Conservation (phyloP, 179 eudicot species). For the Spergularia azorica region DNA sequence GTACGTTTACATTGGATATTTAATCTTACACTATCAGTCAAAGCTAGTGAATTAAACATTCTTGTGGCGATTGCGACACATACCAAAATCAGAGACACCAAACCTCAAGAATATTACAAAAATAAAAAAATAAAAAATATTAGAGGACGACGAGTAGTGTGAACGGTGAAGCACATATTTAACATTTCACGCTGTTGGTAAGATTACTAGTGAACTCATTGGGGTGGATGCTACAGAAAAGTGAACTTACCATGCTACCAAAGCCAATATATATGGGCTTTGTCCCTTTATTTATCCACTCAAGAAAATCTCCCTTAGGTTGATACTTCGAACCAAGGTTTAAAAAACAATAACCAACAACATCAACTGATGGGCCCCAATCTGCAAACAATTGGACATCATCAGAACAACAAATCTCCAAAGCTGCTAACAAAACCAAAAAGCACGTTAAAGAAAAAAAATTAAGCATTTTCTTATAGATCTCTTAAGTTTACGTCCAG, state of each 20-base stretch:
- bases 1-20: not conserved
- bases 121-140: too few species aligned
- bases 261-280: constrained; percentile 89
- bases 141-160: too few species aligned
- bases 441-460: not conserved
- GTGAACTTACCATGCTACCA: constrained; percentile 92
- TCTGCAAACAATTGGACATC: constrained; percentile 49
- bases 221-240: not conserved
- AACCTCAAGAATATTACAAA: not conserved
- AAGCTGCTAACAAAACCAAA: not conserved
- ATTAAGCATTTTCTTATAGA: not conserved
- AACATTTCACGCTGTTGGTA: not conserved
- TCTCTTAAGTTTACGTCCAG: not conserved
- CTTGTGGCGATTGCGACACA: too few species aligned
- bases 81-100: not conserved
- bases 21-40: not conserved
- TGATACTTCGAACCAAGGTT: constrained; percentile 72
- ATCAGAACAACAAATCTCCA: constrained; percentile 5
- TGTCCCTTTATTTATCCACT: constrained; percentile 78
- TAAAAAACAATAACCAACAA: constrained; percentile 94
- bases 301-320: constrained; percentile 62
- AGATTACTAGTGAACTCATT: not conserved
- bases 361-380: constrained; percentile 93
- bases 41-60: too few species aligned
- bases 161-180: not conserved